phyloP scores from a whole-genome alignment of 2,329 filamentous ascomycete species.

The Didymosphaeria variabile region DNA sequence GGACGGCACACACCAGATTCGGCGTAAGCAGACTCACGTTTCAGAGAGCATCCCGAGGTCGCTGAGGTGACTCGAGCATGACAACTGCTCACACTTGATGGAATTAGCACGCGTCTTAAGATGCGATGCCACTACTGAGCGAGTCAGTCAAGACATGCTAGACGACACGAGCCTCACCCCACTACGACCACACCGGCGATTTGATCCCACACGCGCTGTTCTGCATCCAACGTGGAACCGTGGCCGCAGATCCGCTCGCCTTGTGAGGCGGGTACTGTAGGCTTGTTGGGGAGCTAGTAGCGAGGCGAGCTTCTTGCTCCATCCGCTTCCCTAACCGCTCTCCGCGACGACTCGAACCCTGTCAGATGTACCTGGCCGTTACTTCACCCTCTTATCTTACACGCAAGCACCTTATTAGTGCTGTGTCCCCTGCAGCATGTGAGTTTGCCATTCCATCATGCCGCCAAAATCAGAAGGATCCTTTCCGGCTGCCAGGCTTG shows the following conservation, averaged over 20 bases:
- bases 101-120: constrained; percentile 8
- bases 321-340: constrained; percentile 23
- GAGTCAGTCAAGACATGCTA: constrained; percentile 18
- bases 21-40: constrained; percentile 7
- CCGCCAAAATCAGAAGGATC: constrained; percentile 25
- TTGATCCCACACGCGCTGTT: constrained; percentile 35
- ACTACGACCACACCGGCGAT: constrained; percentile 34
- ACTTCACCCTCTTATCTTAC: constrained; percentile 29
- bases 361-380: constrained; percentile 19
- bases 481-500: constrained; percentile 23
- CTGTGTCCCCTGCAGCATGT: constrained; percentile 28
- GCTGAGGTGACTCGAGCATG: constrained; percentile 13
- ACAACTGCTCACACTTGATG: background rate
- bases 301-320: constrained; percentile 36
- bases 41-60: constrained; percentile 9
- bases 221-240: constrained; percentile 40
- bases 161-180: constrained; percentile 31
- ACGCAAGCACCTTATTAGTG: constrained; percentile 38
- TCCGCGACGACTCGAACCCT: constrained; percentile 24
- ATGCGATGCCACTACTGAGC: constrained; percentile 10
- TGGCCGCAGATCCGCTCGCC: constrained; percentile 44
- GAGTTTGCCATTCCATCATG: constrained; percentile 28
- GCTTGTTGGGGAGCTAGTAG: constrained; percentile 25
- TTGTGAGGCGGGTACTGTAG: constrained; percentile 29
- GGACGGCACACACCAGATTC: constrained; percentile 9